A percentile compares a stretch with the other conserved stretches of the same genome.
Evolutionary conservation across 164 flowering plant genomes (phyloP).

Genomic region (Euptelea pleiosperma): DNA sequence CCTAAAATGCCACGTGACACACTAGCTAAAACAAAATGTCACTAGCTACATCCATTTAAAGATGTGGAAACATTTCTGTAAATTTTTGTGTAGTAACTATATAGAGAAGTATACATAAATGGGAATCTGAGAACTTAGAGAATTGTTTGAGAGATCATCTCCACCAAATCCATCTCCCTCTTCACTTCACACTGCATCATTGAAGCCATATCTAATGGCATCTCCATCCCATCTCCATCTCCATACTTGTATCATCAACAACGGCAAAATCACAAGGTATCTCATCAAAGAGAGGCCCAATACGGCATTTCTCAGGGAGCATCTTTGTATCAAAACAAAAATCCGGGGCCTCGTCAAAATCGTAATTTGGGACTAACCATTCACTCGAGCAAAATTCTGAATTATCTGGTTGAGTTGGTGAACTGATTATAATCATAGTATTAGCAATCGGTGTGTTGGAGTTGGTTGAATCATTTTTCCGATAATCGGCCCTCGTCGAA

Average conservation of each 20-base stretch:
- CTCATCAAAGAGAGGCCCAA: conserved; percentile 43
- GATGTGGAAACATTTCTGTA: too few relatives aligned
- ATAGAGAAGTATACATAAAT: too few relatives aligned
- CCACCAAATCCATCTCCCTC: conserved; percentile 57
- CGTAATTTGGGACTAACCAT: conserved; percentile 28
- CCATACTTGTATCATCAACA: conserved; percentile 17
- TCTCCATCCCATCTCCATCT: conserved; percentile 18
- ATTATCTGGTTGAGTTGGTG: conserved; percentile 1
- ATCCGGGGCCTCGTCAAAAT: conserved; percentile 36
- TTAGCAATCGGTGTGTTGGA: not conserved
- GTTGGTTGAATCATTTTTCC: conserved; percentile 2
- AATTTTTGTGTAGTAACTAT: too few relatives aligned
- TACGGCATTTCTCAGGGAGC: conserved; percentile 30
- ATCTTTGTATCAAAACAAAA: conserved; percentile 34
- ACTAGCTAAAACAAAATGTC: too few relatives aligned
- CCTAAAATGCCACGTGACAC: too few relatives aligned
- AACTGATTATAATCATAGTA: not conserved
- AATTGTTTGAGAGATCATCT: conserved; percentile 46
- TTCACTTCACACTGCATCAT: conserved; percentile 31
- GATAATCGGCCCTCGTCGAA: conserved; percentile 2
- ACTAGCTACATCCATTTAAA: too few relatives aligned
- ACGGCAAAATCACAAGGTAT: conserved; percentile 11
- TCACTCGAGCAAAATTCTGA: conserved; percentile 7
- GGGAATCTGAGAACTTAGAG: not conserved
- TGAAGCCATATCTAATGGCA: conserved; percentile 18